Percentiles rank a stretch among this genome's conserved stretches.
Evolutionary conservation across 345 rosid genomes (phyloP).

Genomic region (Balakata baccata): DNA sequence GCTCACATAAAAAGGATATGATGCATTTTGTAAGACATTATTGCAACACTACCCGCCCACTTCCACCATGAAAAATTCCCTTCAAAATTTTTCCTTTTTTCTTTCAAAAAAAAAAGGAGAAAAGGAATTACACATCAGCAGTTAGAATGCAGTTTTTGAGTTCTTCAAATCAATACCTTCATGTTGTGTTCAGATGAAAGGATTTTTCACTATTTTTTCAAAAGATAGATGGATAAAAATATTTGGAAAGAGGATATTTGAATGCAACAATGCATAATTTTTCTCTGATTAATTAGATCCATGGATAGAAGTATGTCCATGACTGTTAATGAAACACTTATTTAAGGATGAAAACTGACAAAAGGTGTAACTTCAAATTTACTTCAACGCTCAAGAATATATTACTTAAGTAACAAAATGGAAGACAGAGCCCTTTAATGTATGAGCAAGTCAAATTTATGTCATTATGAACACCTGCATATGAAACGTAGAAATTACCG

Average conservation of each 20-base stretch:
- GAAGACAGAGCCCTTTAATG: neutral
- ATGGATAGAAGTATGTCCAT: neutral
- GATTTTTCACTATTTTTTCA: no score
- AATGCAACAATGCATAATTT: neutral
- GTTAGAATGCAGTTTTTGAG: no score
- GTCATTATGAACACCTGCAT: neutral
- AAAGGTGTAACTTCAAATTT: neutral
- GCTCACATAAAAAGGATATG: no score
- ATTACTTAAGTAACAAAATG: neutral
- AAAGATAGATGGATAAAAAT: neutral
- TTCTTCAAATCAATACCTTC: no score
- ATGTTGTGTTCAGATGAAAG: no score
- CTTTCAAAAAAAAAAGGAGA: no score
- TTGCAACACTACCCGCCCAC: no score
- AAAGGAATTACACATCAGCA: no score
- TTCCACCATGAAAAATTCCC: no score
- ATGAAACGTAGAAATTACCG: slow-evolving; percentile 42
- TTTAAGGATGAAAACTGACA: neutral
- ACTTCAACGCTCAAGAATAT: neutral
- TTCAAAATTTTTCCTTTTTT: no score
- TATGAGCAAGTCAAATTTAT: neutral
- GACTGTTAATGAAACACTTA: neutral
- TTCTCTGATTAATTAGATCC: neutral
- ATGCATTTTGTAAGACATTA: no score
- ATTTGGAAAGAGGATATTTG: neutral